A percentile compares a stretch with the other conserved stretches of the same genome.
Conservation (phyloP, 116 monocot species). For the Posidonia oceanica region DNA sequence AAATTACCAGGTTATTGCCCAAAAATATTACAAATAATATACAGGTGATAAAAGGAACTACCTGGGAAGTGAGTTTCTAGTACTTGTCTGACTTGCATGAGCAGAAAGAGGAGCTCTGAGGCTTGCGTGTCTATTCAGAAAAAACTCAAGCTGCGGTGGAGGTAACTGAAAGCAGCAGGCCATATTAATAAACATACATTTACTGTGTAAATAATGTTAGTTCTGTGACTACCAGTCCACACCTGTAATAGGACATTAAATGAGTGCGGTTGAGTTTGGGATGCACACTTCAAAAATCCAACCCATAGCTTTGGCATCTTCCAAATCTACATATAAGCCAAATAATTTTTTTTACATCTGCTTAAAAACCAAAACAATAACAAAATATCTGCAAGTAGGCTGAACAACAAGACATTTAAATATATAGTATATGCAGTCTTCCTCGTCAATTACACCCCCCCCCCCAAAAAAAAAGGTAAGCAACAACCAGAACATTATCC, state of each 20-base stretch:
- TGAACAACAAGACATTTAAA: not conserved
- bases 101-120: constrained; percentile 52
- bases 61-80: constrained; percentile 55
- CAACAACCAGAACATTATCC: no score
- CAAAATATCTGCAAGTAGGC: not conserved
- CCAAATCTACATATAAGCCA: constrained; percentile 56
- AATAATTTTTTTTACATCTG: not conserved
- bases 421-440: no score
- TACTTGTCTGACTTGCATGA: constrained; percentile 58
- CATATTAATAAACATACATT: not conserved
- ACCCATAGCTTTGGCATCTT: constrained; percentile 96
- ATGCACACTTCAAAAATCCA: constrained; percentile 82
- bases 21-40: no score
- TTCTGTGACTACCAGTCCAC: constrained; percentile 15
- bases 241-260: constrained; percentile 86
- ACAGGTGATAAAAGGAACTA: constrained; percentile 9
- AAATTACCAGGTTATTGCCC: no score
- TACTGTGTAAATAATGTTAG: not conserved
- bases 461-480: no score
- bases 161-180: constrained; percentile 53
- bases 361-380: not conserved
- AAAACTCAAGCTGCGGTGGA: constrained; percentile 64
- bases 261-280: constrained; percentile 91
- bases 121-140: constrained; percentile 53
- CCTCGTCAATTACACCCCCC: no score